Evolutionary conservation across 768 basidiomycete species (phyloP).

Genomic region (Chalciporus piperatus): DNA sequence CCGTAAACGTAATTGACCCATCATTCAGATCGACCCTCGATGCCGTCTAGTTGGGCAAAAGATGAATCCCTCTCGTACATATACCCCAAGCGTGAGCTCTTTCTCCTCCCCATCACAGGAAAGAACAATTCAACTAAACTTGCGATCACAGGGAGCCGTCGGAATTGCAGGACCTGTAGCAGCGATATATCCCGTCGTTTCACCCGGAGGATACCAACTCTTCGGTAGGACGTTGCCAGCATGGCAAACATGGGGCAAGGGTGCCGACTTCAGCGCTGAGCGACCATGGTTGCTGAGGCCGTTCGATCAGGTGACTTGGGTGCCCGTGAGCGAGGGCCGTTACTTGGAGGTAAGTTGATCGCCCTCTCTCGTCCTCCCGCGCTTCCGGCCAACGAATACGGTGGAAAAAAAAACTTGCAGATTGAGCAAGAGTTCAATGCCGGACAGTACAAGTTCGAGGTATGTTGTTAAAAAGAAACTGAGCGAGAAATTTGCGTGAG

Average conservation of each 20-base stretch:
- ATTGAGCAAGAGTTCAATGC: slow-evolving; percentile 50
- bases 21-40: slow-evolving; percentile 50
- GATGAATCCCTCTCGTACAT: slow-evolving; percentile 72
- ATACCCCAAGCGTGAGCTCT: slow-evolving; percentile 51
- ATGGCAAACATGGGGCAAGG: slow-evolving; percentile 64
- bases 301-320: slow-evolving; percentile 54
- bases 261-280: slow-evolving; percentile 41
- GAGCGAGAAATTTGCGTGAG: neutral
- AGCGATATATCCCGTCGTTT: slow-evolving; percentile 64
- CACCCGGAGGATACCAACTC: slow-evolving; percentile 65
- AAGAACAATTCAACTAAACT: neutral
- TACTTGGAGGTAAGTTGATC: slow-evolving; percentile 44
- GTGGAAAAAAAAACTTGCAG: slow-evolving; percentile 34
- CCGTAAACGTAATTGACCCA: no score
- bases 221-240: slow-evolving; percentile 61
- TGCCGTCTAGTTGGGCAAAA: slow-evolving; percentile 64
- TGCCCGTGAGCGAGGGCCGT: slow-evolving; percentile 42
- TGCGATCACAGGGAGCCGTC: slow-evolving; percentile 51
- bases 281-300: slow-evolving; percentile 59
- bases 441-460: slow-evolving; percentile 52
- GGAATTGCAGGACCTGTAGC: slow-evolving; percentile 65
- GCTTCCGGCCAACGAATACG: neutral
- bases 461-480: slow-evolving; percentile 8
- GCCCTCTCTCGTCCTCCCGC: neutral
- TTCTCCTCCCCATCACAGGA: neutral